These are phyloP conservation scores for Alternaria ventricosa DNA, from an alignment of 2,329 filamentous ascomycete species.

Conservation along the genomic window DNA sequence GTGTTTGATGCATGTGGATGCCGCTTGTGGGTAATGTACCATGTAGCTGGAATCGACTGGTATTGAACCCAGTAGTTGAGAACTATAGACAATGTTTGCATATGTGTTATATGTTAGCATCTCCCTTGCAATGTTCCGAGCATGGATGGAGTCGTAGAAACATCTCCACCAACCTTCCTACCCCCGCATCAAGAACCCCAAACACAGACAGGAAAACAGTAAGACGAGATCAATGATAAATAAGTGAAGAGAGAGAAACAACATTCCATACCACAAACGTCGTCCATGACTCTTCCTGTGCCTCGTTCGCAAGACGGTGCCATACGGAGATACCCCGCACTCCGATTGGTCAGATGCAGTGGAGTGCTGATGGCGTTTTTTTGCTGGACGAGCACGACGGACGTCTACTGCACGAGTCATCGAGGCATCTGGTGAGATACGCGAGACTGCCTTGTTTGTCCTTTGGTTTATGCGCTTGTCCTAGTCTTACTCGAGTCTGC, in stretches of 20 bases:
- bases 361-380: constrained; percentile 19
- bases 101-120: neutral
- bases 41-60: neutral
- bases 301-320: neutral
- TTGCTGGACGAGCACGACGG: neutral
- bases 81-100: neutral
- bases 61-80: neutral
- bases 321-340: constrained; percentile 5
- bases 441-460: neutral
- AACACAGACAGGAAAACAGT: neutral
- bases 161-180: neutral
- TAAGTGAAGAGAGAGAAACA: neutral
- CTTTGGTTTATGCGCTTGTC: neutral
- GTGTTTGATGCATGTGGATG: neutral
- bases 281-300: neutral
- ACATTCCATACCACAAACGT: neutral
- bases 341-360: constrained; percentile 23
- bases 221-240: fast-evolving
- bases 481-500: neutral
- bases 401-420: neutral
- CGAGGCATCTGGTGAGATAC: neutral
- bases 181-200: neutral
- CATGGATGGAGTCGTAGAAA: neutral
- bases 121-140: neutral
- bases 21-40: neutral